Base-by-base conservation (phyloP, 352 stramenopile species). In the Phytophthora nicotianae region DNA sequence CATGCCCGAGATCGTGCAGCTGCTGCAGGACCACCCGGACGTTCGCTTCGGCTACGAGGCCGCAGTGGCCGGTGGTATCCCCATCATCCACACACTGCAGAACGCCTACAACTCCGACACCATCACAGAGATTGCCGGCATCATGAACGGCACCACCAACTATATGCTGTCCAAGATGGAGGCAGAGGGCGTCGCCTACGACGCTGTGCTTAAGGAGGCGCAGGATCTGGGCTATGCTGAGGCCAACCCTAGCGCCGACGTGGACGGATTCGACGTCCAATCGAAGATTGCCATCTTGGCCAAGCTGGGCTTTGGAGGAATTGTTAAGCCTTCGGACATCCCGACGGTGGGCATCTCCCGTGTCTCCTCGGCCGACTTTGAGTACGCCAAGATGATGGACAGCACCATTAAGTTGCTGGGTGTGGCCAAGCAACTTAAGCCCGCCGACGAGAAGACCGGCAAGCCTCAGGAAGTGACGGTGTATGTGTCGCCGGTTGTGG, bases 111-210 rank as follows among this genome's bases (percentile, higher is more conserved):
- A 83, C 27, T 93, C 91, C 45, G 95, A 99, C 77, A 77, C 81
- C 32, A 97, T 99, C 74, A 90, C 87, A 11, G 86, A 96, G 61
- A 87, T 99, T 58, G 90, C 89, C 33, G 97, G 97, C 20, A 99
- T 99, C 71, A 96, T 98, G 83, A 99, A 99, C 75, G 97, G 97
- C 43, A 99, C 96, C 7, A 99, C 96, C 49, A 99, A 99, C 79
- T 99, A 98, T 81, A 99, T 99, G 90, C 72, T 99, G 40, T 97
- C 89, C 46, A 98, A 98, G 81, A 99, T 99, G 95, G 92, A 98
- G 71, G 73, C 86, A 16, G 90, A 96, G 64, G 91, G 91, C 27
- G 86, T 90, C 13, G 93, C 94, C 24, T 98, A 98, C 62, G 90
- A 92, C 58, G 82, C 70, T 1, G 96, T 98, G 27, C 79, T 99